Conservation (phyloP, 1,284 basidiomycete genomes). For the Cerioporus squamosus region DNA sequence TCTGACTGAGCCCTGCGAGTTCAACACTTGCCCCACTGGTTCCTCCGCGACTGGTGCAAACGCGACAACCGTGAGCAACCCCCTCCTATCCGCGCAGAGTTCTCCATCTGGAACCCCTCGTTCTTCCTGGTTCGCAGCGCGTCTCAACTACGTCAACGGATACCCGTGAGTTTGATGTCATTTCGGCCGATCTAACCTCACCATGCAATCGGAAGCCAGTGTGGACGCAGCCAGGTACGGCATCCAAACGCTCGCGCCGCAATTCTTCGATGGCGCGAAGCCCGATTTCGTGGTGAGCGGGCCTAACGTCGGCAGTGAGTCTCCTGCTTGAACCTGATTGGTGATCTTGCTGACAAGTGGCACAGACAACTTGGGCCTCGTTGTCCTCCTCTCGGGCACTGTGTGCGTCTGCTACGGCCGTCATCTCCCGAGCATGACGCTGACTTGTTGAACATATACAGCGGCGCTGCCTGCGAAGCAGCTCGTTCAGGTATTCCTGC, state of each 20-base stretch:
- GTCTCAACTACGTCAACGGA: conserved; percentile 30
- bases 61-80: conserved; percentile 43
- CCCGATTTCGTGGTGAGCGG: conserved; percentile 55
- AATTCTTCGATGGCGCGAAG: conserved; percentile 40
- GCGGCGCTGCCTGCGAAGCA: conserved; percentile 55
- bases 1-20: conserved; percentile 42
- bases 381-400: conserved; percentile 25
- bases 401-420: conserved; percentile 17
- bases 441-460: conserved; percentile 22
- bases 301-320: conserved; percentile 28
- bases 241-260: conserved; percentile 50
- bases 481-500: conserved; percentile 51
- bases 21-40: conserved; percentile 43
- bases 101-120: too few species aligned
- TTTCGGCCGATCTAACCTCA: background rate
- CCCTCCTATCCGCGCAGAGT: conserved; percentile 10
- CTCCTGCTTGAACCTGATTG: too few species aligned
- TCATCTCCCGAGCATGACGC: conserved; percentile 16
- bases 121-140: conserved; percentile 10
- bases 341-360: background rate
- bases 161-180: conserved; percentile 22
- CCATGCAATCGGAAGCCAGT: conserved; percentile 10
- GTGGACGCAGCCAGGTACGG: conserved; percentile 52
- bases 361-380: conserved; percentile 23
- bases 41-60: conserved; percentile 48